These are phyloP conservation scores for Physcomitrium patens DNA, from an alignment of 225 moss, liverwort and hornwort species.

Conservation along the genomic window DNA sequence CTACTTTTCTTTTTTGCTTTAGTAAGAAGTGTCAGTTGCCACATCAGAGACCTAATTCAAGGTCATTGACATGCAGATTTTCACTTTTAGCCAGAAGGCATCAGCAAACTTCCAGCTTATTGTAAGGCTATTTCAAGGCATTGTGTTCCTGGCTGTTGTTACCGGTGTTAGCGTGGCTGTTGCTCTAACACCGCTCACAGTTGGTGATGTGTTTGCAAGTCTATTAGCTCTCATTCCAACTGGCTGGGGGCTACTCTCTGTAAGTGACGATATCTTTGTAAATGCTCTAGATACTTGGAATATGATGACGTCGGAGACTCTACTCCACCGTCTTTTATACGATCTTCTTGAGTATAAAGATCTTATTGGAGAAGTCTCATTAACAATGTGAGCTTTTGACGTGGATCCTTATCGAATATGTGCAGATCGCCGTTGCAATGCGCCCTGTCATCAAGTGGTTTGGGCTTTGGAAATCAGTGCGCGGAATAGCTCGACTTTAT, in stretches of 20 bases:
- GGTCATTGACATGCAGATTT: constrained; percentile 44
- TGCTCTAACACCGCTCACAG: constrained; percentile 51
- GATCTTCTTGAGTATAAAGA: too few species aligned
- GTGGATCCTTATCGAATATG: neutral
- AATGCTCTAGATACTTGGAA: too few species aligned
- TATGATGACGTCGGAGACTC: neutral
- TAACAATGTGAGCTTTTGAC: constrained; percentile 19
- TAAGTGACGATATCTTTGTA: constrained; percentile 29
- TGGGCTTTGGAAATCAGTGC: constrained; percentile 58
- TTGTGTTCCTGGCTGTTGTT: constrained; percentile 56
- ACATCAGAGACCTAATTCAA: constrained; percentile 2
- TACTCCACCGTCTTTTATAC: neutral
- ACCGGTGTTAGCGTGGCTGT: constrained; percentile 58
- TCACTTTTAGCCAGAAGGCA: constrained; percentile 69
- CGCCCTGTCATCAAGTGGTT: constrained; percentile 45
- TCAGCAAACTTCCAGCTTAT: constrained; percentile 66
- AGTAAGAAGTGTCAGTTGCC: neutral
- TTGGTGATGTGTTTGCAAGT: constrained; percentile 67
- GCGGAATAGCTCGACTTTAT: constrained; percentile 61
- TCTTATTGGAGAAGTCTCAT: neutral
- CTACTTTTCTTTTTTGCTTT: neutral
- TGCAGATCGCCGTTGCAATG: constrained; percentile 63
- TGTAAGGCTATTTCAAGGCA: constrained; percentile 59
- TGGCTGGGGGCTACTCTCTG: constrained; percentile 71
- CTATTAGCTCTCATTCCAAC: constrained; percentile 63